These are phyloP conservation scores for Candida golubevii DNA, from an alignment of 805 yeast genomes.

Conservation along the genomic window DNA sequence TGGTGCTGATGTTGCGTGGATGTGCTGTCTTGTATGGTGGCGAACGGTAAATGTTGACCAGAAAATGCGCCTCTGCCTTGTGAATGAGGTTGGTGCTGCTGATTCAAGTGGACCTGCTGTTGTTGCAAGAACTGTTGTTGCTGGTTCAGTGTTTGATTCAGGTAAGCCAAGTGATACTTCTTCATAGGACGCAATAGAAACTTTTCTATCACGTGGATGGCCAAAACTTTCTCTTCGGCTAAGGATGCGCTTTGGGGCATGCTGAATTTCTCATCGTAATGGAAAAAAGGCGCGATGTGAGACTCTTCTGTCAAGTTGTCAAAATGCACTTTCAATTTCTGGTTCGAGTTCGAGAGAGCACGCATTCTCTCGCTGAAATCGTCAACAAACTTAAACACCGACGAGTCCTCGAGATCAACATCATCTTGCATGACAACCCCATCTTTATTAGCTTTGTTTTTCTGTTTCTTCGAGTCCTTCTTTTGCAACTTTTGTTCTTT, in stretches of 20 bases:
- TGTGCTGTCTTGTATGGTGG: background rate
- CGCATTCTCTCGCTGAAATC: conserved; percentile 42
- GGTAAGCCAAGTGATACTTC: conserved; percentile 43
- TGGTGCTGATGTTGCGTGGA: conserved; percentile 8
- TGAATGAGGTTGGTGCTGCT: conserved; percentile 24
- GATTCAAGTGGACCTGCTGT: conserved; percentile 18
- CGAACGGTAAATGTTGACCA: conserved; percentile 1
- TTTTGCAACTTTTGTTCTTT: conserved; percentile 33
- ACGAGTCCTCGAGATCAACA: conserved; percentile 42
- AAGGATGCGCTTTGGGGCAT: conserved; percentile 30
- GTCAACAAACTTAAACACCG: conserved; percentile 46
- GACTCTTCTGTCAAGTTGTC: conserved; percentile 23
- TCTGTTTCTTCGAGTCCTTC: conserved; percentile 28
- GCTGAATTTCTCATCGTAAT: conserved; percentile 35
- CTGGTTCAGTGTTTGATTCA: conserved; percentile 39
- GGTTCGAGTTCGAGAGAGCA: conserved; percentile 32
- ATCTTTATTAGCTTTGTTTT: conserved; percentile 29
- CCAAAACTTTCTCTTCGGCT: conserved; percentile 33
- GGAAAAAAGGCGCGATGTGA: conserved; percentile 43
- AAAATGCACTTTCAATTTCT: conserved; percentile 38
- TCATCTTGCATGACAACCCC: conserved; percentile 43
- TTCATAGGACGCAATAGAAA: conserved; percentile 39
- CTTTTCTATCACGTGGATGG: conserved; percentile 39
- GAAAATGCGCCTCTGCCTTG: conserved; percentile 9
- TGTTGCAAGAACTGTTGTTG: conserved; percentile 24